Conservation (phyloP, 164 flowering plant genomes). For the Amborella trichopoda region DNA sequence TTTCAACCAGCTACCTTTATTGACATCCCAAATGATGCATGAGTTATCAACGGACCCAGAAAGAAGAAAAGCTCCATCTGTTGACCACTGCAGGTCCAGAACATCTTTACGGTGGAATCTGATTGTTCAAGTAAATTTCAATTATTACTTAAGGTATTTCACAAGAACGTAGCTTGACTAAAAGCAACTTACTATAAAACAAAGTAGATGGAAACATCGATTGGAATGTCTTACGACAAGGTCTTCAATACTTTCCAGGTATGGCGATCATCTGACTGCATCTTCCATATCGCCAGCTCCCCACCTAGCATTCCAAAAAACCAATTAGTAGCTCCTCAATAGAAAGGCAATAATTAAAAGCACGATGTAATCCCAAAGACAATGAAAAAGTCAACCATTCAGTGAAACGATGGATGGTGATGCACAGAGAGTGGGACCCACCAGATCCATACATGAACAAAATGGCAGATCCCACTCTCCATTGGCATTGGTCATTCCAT, state of each 20-base stretch:
- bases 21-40: constrained; percentile 90
- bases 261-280: constrained; percentile 57
- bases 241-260: constrained; percentile 83
- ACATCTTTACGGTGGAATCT: constrained; percentile 99
- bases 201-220: too few relatives aligned
- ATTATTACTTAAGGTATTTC: neutral
- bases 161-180: neutral
- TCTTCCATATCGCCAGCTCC: constrained; percentile 81
- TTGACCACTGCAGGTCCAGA: constrained; percentile 87
- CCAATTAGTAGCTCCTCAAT: neutral
- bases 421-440: too few relatives aligned
- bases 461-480: too few relatives aligned
- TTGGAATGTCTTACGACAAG: constrained; percentile 73
- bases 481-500: too few relatives aligned
- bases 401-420: too few relatives aligned
- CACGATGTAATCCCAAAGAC: neutral
- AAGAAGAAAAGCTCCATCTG: constrained; percentile 70
- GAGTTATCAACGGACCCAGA: constrained; percentile 98
- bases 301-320: constrained; percentile 47
- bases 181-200: too few relatives aligned
- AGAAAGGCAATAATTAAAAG: neutral
- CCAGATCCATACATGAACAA: too few relatives aligned
- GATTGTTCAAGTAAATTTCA: neutral
- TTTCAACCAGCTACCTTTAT: constrained; percentile 44
- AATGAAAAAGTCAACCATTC: too few relatives aligned